These are phyloP conservation scores for Tausonia pullulans DNA, from an alignment of 1,284 basidiomycete species.

Conservation along the genomic window DNA sequence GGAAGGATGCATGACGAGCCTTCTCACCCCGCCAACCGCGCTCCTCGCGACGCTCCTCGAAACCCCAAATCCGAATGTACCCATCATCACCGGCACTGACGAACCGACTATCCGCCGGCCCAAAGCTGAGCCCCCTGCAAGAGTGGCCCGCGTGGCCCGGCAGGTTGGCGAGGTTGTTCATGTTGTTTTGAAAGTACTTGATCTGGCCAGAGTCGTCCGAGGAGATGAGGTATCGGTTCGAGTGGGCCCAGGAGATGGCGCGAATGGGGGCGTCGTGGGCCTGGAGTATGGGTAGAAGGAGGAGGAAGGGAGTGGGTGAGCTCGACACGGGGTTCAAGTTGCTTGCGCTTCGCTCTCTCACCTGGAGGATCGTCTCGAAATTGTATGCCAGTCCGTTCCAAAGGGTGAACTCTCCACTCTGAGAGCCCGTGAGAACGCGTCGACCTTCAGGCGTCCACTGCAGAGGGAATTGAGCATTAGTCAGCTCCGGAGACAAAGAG, in stretches of 20 bases:
- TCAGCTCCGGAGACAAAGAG: slow-evolving; percentile 6
- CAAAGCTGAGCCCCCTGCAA: slow-evolving; percentile 80
- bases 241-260: slow-evolving; percentile 77
- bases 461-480: background rate
- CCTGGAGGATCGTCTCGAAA: slow-evolving; percentile 94
- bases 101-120: slow-evolving; percentile 82
- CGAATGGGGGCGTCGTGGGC: slow-evolving; percentile 93
- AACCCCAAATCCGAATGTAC: slow-evolving; percentile 87
- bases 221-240: slow-evolving; percentile 80
- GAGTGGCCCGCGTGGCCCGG: slow-evolving; percentile 71
- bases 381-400: slow-evolving; percentile 99
- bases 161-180: slow-evolving; percentile 95
- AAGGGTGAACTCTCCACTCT: slow-evolving; percentile 93
- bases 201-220: slow-evolving; percentile 88
- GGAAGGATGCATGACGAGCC: background rate
- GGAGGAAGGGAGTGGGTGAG: background rate
- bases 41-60: slow-evolving; percentile 82
- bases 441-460: slow-evolving; percentile 96
- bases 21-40: slow-evolving; percentile 63
- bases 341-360: slow-evolving; percentile 9
- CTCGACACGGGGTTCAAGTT: no score
- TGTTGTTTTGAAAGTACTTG: slow-evolving; percentile 93
- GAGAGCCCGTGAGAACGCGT: slow-evolving; percentile 84
- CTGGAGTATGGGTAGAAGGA: slow-evolving; percentile 18
- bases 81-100: slow-evolving; percentile 92